These are phyloP conservation scores for Symmetrospora coprosmae DNA, from an alignment of 768 basidiomycete species.

Conservation along the genomic window DNA sequence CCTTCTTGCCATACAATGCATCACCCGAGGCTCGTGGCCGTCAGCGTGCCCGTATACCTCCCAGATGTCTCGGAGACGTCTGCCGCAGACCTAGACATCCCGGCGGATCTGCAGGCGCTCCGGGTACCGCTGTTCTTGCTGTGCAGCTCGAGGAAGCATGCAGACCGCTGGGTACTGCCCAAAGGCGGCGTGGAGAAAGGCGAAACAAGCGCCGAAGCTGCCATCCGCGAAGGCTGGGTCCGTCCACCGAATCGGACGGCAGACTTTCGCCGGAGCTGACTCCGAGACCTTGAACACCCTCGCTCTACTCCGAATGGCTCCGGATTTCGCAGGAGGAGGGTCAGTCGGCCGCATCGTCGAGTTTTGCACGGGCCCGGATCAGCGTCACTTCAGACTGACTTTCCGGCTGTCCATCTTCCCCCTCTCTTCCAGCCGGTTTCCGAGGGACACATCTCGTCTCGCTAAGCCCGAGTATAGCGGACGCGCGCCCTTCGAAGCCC, in stretches of 20 bases:
- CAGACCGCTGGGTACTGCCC: neutral
- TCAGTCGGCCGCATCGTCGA: neutral
- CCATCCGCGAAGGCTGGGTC: slow-evolving; percentile 20
- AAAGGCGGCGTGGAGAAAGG: slow-evolving; percentile 21
- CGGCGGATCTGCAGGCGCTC: neutral
- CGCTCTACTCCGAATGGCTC: neutral
- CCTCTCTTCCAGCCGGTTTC: slow-evolving; percentile 4
- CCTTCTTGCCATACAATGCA: too few relatives aligned
- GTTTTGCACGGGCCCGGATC: neutral
- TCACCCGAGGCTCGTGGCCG: slow-evolving; percentile 7
- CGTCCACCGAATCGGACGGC: neutral
- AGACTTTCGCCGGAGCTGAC: neutral
- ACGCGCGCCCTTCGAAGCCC: neutral
- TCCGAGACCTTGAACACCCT: neutral
- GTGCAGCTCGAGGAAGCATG: slow-evolving; percentile 10
- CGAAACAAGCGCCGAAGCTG: slow-evolving; percentile 8
- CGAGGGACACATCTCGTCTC: neutral
- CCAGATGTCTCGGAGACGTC: neutral
- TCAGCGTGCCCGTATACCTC: slow-evolving; percentile 1
- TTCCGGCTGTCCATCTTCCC: neutral
- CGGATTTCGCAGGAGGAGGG: neutral
- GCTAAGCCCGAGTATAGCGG: neutral
- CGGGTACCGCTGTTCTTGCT: neutral
- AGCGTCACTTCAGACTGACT: neutral
- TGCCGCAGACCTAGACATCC: neutral